phyloP scores from a whole-genome alignment of 495 filamentous ascomycete species.

The Acidomyces sp. region DNA sequence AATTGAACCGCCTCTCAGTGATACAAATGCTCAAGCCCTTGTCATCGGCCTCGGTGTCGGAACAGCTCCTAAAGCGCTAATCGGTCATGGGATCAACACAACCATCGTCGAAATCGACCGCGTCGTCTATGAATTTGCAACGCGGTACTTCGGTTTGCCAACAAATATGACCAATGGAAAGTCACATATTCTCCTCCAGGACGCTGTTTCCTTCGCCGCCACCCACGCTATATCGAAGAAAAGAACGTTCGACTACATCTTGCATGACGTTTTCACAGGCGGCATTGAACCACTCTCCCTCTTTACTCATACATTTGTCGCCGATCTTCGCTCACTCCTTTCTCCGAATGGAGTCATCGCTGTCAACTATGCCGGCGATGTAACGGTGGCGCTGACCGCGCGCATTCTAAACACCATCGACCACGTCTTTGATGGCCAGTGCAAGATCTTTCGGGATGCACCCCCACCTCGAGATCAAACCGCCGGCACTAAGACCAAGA shows the following conservation, averaged over 20 bases:
- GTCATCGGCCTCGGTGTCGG: conserved; percentile 92
- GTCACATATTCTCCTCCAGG: conserved; percentile 69
- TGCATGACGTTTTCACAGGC: conserved; percentile 98
- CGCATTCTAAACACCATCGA: conserved; percentile 61
- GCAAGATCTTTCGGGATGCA: conserved; percentile 73
- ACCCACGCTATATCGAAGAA: conserved; percentile 17
- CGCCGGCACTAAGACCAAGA: not conserved
- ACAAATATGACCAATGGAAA: conserved; percentile 61
- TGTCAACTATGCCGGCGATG: conserved; percentile 95
- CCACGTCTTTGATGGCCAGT: conserved; percentile 47
- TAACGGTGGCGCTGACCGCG: conserved; percentile 46
- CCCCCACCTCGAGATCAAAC: conserved; percentile 27
- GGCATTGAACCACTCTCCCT: conserved; percentile 74
- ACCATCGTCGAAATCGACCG: conserved; percentile 93
- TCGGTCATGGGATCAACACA: conserved; percentile 77
- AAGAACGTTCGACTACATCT: conserved; percentile 66
- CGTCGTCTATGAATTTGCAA: conserved; percentile 67
- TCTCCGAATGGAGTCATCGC: conserved; percentile 72
- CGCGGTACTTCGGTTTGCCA: conserved; percentile 69
- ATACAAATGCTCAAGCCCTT: conserved; percentile 61
- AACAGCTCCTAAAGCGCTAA: conserved; percentile 73
- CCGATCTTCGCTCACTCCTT: conserved; percentile 52
- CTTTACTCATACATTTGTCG: conserved; percentile 75
- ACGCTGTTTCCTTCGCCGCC: conserved; percentile 62
- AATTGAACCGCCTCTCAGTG: conserved; percentile 28